Conservation (phyloP, 1,139 yeast genomes). For the Candida sp. region DNA sequence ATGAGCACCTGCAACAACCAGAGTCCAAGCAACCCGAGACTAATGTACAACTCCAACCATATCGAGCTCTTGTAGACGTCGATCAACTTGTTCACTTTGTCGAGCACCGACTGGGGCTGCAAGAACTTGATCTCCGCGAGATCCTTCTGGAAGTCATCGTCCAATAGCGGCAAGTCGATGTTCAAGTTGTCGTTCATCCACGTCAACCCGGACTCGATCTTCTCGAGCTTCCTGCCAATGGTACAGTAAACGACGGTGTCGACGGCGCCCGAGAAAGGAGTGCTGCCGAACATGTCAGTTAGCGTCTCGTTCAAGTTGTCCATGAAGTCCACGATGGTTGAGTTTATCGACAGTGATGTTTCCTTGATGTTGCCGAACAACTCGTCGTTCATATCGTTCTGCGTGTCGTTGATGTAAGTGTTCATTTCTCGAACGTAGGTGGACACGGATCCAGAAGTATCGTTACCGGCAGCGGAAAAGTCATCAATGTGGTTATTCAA, state of each 20-base stretch:
- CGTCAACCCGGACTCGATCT: slow-evolving; percentile 69
- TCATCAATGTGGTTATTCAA: slow-evolving; percentile 4
- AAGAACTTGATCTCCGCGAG: slow-evolving; percentile 11
- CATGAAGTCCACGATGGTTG: slow-evolving; percentile 49
- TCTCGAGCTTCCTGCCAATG: slow-evolving; percentile 70
- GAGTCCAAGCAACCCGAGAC: slow-evolving; percentile 43
- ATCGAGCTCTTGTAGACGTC: slow-evolving; percentile 37
- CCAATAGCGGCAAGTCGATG: slow-evolving; percentile 54
- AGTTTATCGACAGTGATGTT: slow-evolving; percentile 50
- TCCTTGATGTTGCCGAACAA: slow-evolving; percentile 68
- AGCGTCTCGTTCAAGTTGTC: slow-evolving; percentile 31
- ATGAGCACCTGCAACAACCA: slow-evolving; percentile 53
- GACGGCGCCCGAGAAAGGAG: slow-evolving; percentile 70
- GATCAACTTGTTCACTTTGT: slow-evolving; percentile 23
- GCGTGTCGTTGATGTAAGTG: slow-evolving; percentile 23
- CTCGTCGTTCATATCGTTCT: slow-evolving; percentile 58
- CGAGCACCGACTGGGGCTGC: slow-evolving; percentile 7
- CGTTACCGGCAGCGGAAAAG: background rate
- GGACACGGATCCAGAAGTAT: background rate
- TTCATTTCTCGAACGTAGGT: slow-evolving; percentile 26
- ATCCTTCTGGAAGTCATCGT: slow-evolving; percentile 9
- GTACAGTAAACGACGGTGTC: slow-evolving; percentile 76
- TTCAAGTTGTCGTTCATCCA: slow-evolving; percentile 78
- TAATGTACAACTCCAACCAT: slow-evolving; percentile 48
- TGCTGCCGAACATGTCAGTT: slow-evolving; percentile 58